Evolutionary conservation across 202 grass and related monocot species (phyloP).

Genomic region (Bolboschoenoplectus hybrid): DNA sequence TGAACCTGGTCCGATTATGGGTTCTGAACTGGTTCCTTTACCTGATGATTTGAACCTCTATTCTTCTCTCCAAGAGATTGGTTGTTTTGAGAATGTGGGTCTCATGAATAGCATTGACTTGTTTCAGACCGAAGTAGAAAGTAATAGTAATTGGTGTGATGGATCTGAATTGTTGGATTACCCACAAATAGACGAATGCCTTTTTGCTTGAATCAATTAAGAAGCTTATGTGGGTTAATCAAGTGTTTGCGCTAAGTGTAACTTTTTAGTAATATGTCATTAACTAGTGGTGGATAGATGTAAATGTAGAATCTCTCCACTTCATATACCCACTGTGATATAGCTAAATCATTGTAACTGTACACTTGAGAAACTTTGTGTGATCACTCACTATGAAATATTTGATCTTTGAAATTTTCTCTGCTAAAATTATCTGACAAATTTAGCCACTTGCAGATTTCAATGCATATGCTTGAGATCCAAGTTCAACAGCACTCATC

Average conservation of each 20-base stretch:
- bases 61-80: conserved; percentile 60
- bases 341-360: conserved; percentile 40
- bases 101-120: conserved; percentile 63
- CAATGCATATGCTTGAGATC: not conserved
- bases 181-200: conserved; percentile 66
- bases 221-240: conserved; percentile 7
- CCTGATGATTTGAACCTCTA: conserved; percentile 59
- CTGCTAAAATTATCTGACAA: conserved; percentile 13
- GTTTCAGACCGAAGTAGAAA: conserved; percentile 59
- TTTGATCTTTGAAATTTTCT: conserved; percentile 27
- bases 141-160: conserved; percentile 74
- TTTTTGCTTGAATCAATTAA: conserved; percentile 65
- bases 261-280: conserved; percentile 7
- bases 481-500: conserved; percentile 10
- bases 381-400: conserved; percentile 33
- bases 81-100: conserved; percentile 70
- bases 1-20: conserved; percentile 46
- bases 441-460: not conserved
- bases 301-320: conserved; percentile 41
- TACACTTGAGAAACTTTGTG: conserved; percentile 33
- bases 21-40: conserved; percentile 56
- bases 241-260: conserved; percentile 20
- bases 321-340: conserved; percentile 33
- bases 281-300: conserved; percentile 39
- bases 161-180: conserved; percentile 64